phyloP scores from a whole-genome alignment of 257 asterid genomes.

The Penstemon newberryi region DNA sequence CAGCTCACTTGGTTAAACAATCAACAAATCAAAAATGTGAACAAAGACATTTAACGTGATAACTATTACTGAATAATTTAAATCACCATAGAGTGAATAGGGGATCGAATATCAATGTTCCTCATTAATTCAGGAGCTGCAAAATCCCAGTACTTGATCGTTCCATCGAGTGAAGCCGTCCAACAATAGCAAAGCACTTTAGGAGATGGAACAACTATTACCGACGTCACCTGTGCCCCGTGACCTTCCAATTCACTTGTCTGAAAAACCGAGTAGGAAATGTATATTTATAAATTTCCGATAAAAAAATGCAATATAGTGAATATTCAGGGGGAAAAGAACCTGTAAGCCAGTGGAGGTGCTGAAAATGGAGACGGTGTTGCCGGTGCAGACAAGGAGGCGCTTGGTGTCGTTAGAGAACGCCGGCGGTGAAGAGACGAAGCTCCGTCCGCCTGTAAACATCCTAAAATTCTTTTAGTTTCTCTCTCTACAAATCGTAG shows the following conservation, averaged over 20 bases:
- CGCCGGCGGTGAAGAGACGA: conserved; percentile 80
- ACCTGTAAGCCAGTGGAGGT: conserved; percentile 91
- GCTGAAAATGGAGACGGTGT: conserved; percentile 85
- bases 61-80: conserved; percentile 1
- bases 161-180: conserved; percentile 93
- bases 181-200: conserved; percentile 66
- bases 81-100: conserved; percentile 78
- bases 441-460: conserved; percentile 81
- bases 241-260: conserved; percentile 88
- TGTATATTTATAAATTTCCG: too few species aligned
- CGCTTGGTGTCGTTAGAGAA: conserved; percentile 83
- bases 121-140: conserved; percentile 65
- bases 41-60: not conserved
- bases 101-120: conserved; percentile 53
- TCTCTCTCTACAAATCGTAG: conserved; percentile 1
- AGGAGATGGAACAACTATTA: conserved; percentile 68
- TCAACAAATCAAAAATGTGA: not conserved
- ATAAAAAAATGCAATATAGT: not conserved
- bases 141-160: conserved; percentile 86
- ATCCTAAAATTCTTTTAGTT: conserved; percentile 23
- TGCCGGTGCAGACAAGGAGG: conserved; percentile 82
- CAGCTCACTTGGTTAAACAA: not conserved
- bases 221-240: conserved; percentile 71
- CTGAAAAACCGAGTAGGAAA: conserved; percentile 32
- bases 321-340: conserved; percentile 1